phyloP scores from a whole-genome alignment of 176 grass and related monocot species.

The Metroxylon sagu region DNA sequence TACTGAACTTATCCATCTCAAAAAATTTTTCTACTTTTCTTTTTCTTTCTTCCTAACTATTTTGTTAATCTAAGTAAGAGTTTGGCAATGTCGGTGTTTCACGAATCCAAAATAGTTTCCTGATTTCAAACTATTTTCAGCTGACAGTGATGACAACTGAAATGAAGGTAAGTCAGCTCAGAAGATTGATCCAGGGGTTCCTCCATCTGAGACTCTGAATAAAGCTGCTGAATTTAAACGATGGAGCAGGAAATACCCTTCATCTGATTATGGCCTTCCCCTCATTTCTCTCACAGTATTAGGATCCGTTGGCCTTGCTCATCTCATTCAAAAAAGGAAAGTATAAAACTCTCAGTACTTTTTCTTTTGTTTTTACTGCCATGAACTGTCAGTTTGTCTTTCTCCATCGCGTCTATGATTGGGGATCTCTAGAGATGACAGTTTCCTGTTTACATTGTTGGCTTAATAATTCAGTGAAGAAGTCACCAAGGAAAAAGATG shows the following conservation, averaged over 20 bases:
- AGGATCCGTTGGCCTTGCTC: conserved; percentile 61
- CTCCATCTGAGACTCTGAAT: conserved; percentile 29
- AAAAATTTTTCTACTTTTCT: too few species aligned
- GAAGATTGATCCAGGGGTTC: conserved; percentile 24
- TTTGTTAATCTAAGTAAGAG: too few species aligned
- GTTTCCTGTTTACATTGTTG: background rate
- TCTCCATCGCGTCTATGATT: background rate
- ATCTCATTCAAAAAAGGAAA: conserved; percentile 88
- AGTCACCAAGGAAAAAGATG: conserved; percentile 86
- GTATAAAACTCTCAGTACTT: background rate
- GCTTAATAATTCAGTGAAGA: conserved; percentile 52
- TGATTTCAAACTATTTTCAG: too few species aligned
- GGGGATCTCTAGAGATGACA: background rate
- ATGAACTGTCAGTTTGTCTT: background rate
- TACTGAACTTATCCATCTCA: too few species aligned
- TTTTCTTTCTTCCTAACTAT: too few species aligned
- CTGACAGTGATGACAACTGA: conserved; percentile 4
- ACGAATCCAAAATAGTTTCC: too few species aligned
- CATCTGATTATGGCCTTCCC: conserved; percentile 64
- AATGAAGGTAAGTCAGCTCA: conserved; percentile 26
- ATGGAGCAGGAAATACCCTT: conserved; percentile 66
- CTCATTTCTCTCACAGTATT: conserved; percentile 92
- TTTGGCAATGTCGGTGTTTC: too few species aligned
- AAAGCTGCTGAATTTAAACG: conserved; percentile 64
- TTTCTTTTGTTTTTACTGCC: conserved; percentile 1